Evolutionary conservation across 768 basidiomycete genomes (phyloP).

Genomic region (Amanita muscaria): DNA sequence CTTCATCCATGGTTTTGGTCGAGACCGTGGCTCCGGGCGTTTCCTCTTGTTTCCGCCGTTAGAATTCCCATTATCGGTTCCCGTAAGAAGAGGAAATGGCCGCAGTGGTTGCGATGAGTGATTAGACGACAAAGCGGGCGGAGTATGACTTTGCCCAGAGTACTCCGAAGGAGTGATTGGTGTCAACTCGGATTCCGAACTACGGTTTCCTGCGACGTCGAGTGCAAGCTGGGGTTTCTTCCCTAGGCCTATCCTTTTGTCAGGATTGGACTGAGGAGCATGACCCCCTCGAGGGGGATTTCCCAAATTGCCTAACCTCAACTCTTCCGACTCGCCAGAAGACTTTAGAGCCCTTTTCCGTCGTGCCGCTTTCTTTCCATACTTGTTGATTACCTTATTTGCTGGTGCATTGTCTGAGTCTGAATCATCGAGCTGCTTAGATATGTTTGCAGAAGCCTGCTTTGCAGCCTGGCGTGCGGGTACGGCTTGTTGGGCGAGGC

Average conservation of each 20-base stretch:
- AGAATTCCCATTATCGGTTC: background rate
- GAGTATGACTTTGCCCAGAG: background rate
- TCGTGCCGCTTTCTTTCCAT: conserved; percentile 6
- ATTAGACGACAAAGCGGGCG: background rate
- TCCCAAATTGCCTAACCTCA: background rate
- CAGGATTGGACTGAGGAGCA: too few species aligned
- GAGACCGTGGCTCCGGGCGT: background rate
- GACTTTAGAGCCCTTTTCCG: background rate
- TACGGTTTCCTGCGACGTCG: too few species aligned
- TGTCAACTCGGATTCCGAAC: background rate
- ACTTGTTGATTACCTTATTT: conserved; percentile 1
- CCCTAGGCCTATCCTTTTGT: too few species aligned
- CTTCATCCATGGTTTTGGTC: conserved; percentile 3
- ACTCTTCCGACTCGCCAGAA: background rate
- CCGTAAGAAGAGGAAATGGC: background rate
- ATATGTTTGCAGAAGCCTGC: conserved; percentile 6
- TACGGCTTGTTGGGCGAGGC: conserved; percentile 4
- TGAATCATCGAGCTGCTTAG: conserved; percentile 6
- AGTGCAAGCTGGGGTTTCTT: too few species aligned
- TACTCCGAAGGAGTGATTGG: background rate
- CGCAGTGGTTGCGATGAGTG: background rate
- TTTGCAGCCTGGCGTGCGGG: conserved; percentile 7
- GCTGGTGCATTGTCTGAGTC: conserved; percentile 1
- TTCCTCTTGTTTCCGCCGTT: background rate
- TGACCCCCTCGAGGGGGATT: too few species aligned